Base-by-base conservation (phyloP, 2,329 filamentous ascomycete species). In the Epichloe gansuensis region DNA sequence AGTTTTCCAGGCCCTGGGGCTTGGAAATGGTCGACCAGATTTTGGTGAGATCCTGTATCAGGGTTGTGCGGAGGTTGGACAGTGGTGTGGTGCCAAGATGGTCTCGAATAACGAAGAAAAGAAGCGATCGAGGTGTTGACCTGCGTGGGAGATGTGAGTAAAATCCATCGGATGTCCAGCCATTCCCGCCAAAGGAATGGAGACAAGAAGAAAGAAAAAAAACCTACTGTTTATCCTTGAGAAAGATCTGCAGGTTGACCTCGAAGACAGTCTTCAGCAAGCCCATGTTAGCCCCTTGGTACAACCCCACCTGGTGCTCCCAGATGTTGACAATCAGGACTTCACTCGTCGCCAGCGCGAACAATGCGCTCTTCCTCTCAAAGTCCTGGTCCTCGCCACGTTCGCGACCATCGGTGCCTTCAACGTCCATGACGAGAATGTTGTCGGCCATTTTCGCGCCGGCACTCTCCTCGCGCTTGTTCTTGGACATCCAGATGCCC, bases 401-500 rank as follows among this genome's bases (percentile, higher is more conserved):
- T 73, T 98, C 93, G 60, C 93, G 83, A 50, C 93, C 93, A 67
- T 98, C 93, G 11, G 93, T 97, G 60, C 93, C 93, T 70, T 98
- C 93, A 44, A 98, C 93, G 65, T 98, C 93, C 93, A 98, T 98
- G 61, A 98, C 93, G 57, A 98, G 75, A 62, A 98, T 96, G 69
- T 98, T 98, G 63, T 95, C 89, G 52, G 91, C 91, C 90, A 97
- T 96, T 58, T 75, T 75, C 58, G 67, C 67, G 49, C 72, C 71
- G 48, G 68, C 71, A 52, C 71, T 74, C 53, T 73, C 68, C 58
- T 73, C 69, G 60, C 77, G 76, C 75, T 95, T 95, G 72, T 97
- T 97, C 75, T 95, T 95, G 58, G 91, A 95, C 85, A 98, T 86
- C 93, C 93, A 98, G 67, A 98, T 98, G 65, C 93, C 93, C 75